Evolutionary conservation across 2,329 filamentous ascomycete genomes (phyloP).

Genomic region (Colletotrichum neosansevieriae): DNA sequence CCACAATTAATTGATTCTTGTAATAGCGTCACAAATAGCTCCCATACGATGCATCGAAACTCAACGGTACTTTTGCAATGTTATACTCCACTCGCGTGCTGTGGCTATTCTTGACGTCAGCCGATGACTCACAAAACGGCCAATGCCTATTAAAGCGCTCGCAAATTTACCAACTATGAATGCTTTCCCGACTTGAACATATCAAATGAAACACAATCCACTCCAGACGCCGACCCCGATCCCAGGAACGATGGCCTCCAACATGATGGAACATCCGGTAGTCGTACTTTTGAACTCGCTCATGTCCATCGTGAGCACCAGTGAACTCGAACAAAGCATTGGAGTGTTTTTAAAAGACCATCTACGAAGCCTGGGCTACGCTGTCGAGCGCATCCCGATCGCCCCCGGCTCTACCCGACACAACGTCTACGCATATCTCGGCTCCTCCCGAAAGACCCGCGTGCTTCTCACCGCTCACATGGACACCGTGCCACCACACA

Average conservation of each 20-base stretch:
- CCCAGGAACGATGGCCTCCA: neutral
- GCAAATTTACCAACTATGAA: no score
- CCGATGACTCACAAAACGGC: no score
- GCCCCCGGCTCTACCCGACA: slow-evolving; percentile 47
- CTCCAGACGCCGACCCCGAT: no score
- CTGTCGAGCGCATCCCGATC: slow-evolving; percentile 52
- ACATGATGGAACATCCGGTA: slow-evolving; percentile 41
- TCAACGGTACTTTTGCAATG: no score
- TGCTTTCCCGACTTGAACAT: no score
- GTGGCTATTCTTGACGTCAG: no score
- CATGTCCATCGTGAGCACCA: slow-evolving; percentile 52
- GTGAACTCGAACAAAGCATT: slow-evolving; percentile 52
- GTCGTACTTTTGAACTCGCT: slow-evolving; percentile 49
- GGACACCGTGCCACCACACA: slow-evolving; percentile 62
- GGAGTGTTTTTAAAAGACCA: slow-evolving; percentile 50
- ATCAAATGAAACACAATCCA: no score
- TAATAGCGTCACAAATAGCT: no score
- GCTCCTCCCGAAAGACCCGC: slow-evolving; percentile 46
- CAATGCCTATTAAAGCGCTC: no score
- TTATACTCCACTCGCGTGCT: no score
- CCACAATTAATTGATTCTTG: no score
- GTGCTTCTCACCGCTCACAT: slow-evolving; percentile 51
- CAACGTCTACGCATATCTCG: slow-evolving; percentile 55
- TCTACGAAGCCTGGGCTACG: slow-evolving; percentile 49
- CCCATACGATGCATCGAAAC: no score